Evolutionary conservation across 1,139 yeast species (phyloP).

Genomic region (Magnusiomyces ingens): DNA sequence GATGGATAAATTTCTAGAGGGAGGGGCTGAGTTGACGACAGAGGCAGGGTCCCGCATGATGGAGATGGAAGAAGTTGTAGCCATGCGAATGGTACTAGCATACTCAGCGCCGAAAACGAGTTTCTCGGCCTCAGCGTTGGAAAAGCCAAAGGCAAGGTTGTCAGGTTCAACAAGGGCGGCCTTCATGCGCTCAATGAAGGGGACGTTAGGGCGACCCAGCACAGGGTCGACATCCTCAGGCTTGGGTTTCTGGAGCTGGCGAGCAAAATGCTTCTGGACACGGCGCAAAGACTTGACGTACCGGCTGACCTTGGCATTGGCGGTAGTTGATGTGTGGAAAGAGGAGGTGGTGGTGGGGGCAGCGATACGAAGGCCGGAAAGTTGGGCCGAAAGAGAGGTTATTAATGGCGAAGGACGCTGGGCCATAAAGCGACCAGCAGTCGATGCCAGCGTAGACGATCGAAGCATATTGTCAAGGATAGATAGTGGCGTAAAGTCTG

Average conservation of each 20-base stretch:
- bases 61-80: constrained; percentile 1
- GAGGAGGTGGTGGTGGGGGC: background rate
- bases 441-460: no score
- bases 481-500: no score
- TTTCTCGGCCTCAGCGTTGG: constrained; percentile 57
- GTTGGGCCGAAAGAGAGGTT: no score
- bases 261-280: constrained; percentile 31
- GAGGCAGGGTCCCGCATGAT: constrained; percentile 12
- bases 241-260: constrained; percentile 28
- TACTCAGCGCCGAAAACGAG: constrained; percentile 72
- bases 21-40: background rate
- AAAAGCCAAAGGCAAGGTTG: constrained; percentile 38
- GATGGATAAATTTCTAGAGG: background rate
- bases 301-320: constrained; percentile 9
- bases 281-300: constrained; percentile 23
- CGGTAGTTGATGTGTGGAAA: constrained; percentile 10
- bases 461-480: no score
- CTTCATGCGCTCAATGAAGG: constrained; percentile 62
- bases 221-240: constrained; percentile 60
- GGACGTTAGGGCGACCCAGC: constrained; percentile 59
- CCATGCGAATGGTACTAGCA: constrained; percentile 42
- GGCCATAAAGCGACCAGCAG: no score
- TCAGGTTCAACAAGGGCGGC: constrained; percentile 62
- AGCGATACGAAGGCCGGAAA: no score
- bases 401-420: no score